phyloP scores from a whole-genome alignment of 164 flowering plant species.

The Kalanchoe fedtschenkoi region DNA sequence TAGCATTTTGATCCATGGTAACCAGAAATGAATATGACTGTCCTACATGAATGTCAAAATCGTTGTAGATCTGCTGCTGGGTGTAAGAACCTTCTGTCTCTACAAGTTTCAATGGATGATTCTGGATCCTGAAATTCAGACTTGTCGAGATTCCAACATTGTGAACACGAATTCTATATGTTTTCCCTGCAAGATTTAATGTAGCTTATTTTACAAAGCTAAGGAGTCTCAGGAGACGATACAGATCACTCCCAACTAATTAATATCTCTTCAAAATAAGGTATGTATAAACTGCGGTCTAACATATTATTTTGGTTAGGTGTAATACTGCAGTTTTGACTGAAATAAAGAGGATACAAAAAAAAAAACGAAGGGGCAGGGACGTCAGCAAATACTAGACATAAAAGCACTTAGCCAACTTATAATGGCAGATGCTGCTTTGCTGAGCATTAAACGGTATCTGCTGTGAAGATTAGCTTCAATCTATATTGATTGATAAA shows the following conservation, averaged over 20 bases:
- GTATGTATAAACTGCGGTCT: background rate
- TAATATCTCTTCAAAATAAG: background rate
- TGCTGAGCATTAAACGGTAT: no score
- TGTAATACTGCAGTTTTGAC: no score
- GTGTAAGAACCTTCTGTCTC: constrained; percentile 74
- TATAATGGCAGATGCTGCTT: no score
- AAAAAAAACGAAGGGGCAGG: no score
- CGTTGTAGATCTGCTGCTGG: constrained; percentile 34
- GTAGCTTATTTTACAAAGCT: background rate
- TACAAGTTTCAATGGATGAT: constrained; percentile 43
- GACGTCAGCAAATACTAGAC: no score
- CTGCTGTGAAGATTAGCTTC: no score
- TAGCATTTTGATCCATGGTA: constrained; percentile 73
- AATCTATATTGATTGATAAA: no score
- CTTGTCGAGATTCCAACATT: constrained; percentile 59
- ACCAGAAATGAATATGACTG: constrained; percentile 70
- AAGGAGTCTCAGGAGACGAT: background rate
- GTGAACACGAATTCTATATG: constrained; percentile 58
- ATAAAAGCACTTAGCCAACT: no score
- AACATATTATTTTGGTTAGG: no score
- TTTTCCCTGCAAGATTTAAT: constrained; percentile 50
- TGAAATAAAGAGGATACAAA: no score
- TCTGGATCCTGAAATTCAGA: constrained; percentile 67
- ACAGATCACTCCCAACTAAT: background rate
- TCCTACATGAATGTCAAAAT: constrained; percentile 67